Conservation (phyloP, 2,329 filamentous ascomycete species). For the Arthrobotrys sphaeroides region DNA sequence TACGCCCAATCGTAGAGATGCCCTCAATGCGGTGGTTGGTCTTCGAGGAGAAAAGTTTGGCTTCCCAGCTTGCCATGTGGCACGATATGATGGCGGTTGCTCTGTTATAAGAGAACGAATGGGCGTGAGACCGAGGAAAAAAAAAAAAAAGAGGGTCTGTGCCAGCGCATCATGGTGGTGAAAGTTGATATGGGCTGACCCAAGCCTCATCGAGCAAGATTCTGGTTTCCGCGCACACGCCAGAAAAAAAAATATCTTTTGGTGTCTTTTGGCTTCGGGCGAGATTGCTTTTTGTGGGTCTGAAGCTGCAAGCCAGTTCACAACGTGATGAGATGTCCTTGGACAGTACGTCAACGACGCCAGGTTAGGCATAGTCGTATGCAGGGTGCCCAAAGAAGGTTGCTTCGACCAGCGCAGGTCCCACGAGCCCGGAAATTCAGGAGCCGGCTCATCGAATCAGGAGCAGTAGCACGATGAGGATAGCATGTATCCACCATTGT, state of each 20-base stretch:
- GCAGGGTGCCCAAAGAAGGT: conserved; percentile 37
- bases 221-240: conserved; percentile 22
- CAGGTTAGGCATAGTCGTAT: conserved; percentile 37
- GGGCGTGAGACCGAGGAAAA: conserved; percentile 20
- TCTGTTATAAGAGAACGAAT: conserved; percentile 38
- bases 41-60: conserved; percentile 29
- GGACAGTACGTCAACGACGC: conserved; percentile 49
- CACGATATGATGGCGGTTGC: conserved; percentile 41
- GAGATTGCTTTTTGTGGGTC: conserved; percentile 45
- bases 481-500: background rate
- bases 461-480: background rate
- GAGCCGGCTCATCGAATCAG: conserved; percentile 40
- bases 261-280: conserved; percentile 6
- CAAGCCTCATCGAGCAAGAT: conserved; percentile 46
- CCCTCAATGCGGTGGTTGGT: conserved; percentile 47
- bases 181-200: conserved; percentile 26
- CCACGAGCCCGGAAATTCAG: conserved; percentile 48
- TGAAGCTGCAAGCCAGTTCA: conserved; percentile 52
- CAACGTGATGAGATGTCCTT: conserved; percentile 53
- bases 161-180: conserved; percentile 53
- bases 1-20: conserved; percentile 38
- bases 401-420: conserved; percentile 53
- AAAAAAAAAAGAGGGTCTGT: too few species aligned
- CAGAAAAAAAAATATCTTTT: conserved; percentile 17
- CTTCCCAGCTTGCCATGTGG: conserved; percentile 53